A percentile compares a stretch with the other conserved stretches of the same genome.
Conservation (phyloP, 2,329 filamentous ascomycete species). For the Aspergillus hortae region DNA sequence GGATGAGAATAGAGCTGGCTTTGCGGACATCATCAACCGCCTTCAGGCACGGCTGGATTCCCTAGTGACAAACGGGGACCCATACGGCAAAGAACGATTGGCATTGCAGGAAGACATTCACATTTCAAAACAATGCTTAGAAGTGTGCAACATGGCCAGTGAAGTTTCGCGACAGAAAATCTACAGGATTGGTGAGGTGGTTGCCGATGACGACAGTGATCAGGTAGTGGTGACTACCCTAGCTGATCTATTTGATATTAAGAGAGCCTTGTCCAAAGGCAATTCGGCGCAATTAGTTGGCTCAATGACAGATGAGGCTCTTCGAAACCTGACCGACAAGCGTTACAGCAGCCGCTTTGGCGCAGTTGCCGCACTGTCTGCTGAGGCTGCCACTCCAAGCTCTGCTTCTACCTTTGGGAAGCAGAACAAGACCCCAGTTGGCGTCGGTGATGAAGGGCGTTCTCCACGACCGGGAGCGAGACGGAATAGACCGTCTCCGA, state of each 20-base stretch:
- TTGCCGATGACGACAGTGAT: conserved; percentile 38
- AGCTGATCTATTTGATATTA: conserved; percentile 42
- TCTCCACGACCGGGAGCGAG: conserved; percentile 16
- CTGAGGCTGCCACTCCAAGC: conserved; percentile 6
- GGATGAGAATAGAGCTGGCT: conserved; percentile 27
- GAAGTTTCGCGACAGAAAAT: conserved; percentile 31
- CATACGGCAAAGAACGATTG: too few relatives aligned
- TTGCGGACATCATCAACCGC: conserved; percentile 29
- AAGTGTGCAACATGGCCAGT: conserved; percentile 36
- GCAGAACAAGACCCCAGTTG: background rate
- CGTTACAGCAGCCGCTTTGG: conserved; percentile 30
- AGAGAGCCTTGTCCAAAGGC: conserved; percentile 32
- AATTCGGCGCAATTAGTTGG: conserved; percentile 37
- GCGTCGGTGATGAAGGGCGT: conserved; percentile 12
- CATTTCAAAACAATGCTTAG: conserved; percentile 35
- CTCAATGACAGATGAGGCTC: conserved; percentile 31
- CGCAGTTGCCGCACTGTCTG: conserved; percentile 8
- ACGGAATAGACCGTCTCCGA: conserved; percentile 21
- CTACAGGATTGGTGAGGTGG: conserved; percentile 34
- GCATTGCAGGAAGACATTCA: conserved; percentile 33
- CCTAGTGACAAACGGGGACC: conserved; percentile 5
- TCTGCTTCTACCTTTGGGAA: conserved; percentile 7
- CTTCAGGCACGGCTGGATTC: conserved; percentile 31
- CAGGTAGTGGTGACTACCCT: conserved; percentile 42
- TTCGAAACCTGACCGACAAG: conserved; percentile 23